Evolutionary conservation across 805 yeast species (phyloP).

Genomic region (Pichia occidentalis): DNA sequence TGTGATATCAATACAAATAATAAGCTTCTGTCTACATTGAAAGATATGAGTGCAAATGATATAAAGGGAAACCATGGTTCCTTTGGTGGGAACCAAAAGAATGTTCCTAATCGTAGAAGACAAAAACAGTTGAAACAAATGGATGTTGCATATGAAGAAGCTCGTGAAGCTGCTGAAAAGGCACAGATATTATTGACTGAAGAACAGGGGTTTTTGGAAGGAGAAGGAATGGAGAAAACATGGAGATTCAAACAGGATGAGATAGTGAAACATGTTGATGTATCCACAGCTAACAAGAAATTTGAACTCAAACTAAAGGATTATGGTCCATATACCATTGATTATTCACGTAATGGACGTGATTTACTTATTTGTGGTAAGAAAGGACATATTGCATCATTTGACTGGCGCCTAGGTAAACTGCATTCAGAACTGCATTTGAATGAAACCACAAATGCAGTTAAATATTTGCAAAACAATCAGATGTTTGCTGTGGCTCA

Average conservation of each 20-base stretch:
- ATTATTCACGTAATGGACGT: slow-evolving; percentile 85
- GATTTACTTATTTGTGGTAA: slow-evolving; percentile 77
- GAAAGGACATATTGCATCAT: slow-evolving; percentile 91
- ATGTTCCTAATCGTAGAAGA: slow-evolving; percentile 4
- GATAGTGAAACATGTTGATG: slow-evolving; percentile 68
- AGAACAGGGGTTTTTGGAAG: slow-evolving; percentile 79
- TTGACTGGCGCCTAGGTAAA: slow-evolving; percentile 90
- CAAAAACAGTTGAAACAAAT: slow-evolving; percentile 44
- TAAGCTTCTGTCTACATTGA: neutral
- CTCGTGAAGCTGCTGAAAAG: slow-evolving; percentile 75
- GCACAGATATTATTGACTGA: slow-evolving; percentile 84
- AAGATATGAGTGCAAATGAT: neutral
- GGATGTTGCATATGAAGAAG: slow-evolving; percentile 69
- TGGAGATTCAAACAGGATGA: slow-evolving; percentile 79
- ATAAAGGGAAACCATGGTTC: slow-evolving; percentile 1
- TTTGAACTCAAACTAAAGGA: slow-evolving; percentile 67
- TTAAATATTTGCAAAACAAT: slow-evolving; percentile 84
- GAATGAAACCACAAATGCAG: slow-evolving; percentile 86
- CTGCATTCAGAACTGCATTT: slow-evolving; percentile 76
- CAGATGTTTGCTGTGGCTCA: slow-evolving; percentile 97
- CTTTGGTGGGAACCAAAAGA: slow-evolving; percentile 1
- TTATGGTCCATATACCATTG: slow-evolving; percentile 80
- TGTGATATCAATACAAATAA: neutral
- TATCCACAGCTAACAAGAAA: slow-evolving; percentile 64
- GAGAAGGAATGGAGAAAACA: slow-evolving; percentile 94